These are phyloP conservation scores for Rubia yunnanensis DNA, from an alignment of 257 asterid genomes.

Conservation along the genomic window DNA sequence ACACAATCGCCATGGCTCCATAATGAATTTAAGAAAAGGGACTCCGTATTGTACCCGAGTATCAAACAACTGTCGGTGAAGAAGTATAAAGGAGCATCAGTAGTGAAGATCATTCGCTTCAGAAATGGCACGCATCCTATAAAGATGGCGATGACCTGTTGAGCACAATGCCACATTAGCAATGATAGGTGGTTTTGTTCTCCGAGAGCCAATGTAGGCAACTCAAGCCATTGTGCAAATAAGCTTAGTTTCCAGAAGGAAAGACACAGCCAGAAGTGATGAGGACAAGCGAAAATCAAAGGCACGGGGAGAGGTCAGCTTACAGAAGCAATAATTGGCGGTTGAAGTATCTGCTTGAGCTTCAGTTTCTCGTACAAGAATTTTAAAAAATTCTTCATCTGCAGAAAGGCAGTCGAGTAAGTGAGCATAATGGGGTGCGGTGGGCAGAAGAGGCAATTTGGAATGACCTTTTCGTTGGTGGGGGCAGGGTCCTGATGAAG, in stretches of 20 bases:
- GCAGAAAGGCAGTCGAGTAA: slow-evolving; percentile 12
- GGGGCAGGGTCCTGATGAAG: slow-evolving; percentile 39
- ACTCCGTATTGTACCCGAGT: slow-evolving; percentile 79
- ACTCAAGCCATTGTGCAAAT: background rate
- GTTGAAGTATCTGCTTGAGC: slow-evolving; percentile 92
- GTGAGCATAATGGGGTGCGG: background rate
- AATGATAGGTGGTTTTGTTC: background rate
- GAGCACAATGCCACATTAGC: slow-evolving; percentile 16
- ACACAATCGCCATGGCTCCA: background rate
- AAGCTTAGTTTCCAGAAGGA: too few species aligned
- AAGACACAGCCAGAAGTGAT: too few species aligned
- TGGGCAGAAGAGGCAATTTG: background rate
- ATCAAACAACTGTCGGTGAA: slow-evolving; percentile 96
- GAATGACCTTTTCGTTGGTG: slow-evolving; percentile 43
- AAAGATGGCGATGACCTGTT: slow-evolving; percentile 75
- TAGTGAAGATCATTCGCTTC: slow-evolving; percentile 66
- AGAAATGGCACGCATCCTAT: slow-evolving; percentile 82
- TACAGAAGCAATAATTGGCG: slow-evolving; percentile 97
- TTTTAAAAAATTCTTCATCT: slow-evolving; percentile 60
- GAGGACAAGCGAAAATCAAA: background rate
- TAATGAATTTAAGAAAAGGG: slow-evolving; percentile 10
- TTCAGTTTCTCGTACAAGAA: slow-evolving; percentile 72
- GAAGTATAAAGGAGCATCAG: slow-evolving; percentile 92
- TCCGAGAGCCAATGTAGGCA: slow-evolving; percentile 1
- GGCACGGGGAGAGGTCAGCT: slow-evolving; percentile 25